phyloP scores from a whole-genome alignment of 1,284 basidiomycete genomes.

The Takashimella tepidaria region DNA sequence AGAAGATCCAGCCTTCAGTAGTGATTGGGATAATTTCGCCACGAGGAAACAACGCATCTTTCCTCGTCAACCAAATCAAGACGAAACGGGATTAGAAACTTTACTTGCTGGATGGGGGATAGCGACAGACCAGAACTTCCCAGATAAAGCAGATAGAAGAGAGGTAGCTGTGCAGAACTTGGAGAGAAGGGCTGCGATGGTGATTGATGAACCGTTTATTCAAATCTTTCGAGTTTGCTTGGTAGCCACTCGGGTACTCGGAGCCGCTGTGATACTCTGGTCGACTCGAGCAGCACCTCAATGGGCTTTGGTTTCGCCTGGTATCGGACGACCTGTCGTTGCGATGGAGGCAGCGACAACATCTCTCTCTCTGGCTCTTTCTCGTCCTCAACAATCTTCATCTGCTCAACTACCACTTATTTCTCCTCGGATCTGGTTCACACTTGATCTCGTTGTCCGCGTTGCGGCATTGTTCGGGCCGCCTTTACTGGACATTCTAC shows the following conservation, averaged over 20 bases:
- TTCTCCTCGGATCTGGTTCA: not conserved
- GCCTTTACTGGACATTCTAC: not conserved
- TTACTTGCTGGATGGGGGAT: conserved; percentile 38
- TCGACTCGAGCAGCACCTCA: not conserved
- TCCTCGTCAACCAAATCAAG: conserved; percentile 10
- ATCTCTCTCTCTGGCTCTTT: not conserved
- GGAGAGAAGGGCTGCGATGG: not conserved
- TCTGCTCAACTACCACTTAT: not conserved
- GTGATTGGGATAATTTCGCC: conserved; percentile 39
- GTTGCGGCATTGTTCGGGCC: not conserved
- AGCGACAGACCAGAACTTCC: conserved; percentile 9
- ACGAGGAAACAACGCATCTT: conserved; percentile 40
- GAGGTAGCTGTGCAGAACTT: not conserved
- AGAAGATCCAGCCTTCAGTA: not conserved
- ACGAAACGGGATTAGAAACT: conserved; percentile 41
- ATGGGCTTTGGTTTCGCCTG: not conserved
- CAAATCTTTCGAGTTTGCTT: not conserved
- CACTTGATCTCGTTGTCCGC: not conserved
- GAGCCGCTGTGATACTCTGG: not conserved
- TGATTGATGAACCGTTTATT: not conserved
- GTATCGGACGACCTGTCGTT: not conserved
- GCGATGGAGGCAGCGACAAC: not conserved
- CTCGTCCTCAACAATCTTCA: not conserved
- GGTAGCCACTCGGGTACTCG: not conserved
- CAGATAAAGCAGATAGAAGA: too few species aligned